Conservation (phyloP, 2,329 filamentous ascomycete species). For the Periconia digitata region DNA sequence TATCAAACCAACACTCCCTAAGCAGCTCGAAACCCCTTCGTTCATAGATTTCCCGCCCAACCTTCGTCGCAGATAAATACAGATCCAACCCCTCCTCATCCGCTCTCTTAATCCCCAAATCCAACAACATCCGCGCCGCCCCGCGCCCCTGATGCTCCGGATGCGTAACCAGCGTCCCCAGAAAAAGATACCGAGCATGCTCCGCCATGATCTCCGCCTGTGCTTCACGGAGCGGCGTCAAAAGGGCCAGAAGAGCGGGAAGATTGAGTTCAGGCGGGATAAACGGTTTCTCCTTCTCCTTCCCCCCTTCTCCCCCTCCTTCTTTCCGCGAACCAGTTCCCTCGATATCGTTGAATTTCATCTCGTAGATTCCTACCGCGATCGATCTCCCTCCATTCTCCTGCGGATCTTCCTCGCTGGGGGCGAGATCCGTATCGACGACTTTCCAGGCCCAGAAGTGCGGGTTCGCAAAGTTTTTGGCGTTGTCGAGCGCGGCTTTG, state of each 20-base stretch:
- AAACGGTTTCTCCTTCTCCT: conserved; percentile 60
- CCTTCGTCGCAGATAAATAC: conserved; percentile 45
- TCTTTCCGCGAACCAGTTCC: neutral
- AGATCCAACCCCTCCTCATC: conserved; percentile 40
- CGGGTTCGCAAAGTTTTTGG: conserved; percentile 21
- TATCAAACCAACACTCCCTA: conserved; percentile 24
- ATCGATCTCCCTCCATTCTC: conserved; percentile 29
- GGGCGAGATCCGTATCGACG: conserved; percentile 28
- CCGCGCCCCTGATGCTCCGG: conserved; percentile 46
- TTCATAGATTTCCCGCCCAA: conserved; percentile 44
- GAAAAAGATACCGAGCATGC: conserved; percentile 25
- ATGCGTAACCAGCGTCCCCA: conserved; percentile 37
- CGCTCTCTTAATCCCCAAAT: conserved; percentile 44
- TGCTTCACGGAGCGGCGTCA: conserved; percentile 25
- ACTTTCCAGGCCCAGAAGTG: conserved; percentile 36
- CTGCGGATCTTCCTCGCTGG: conserved; percentile 22
- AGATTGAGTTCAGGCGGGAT: conserved; percentile 67
- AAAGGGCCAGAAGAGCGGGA: conserved; percentile 27
- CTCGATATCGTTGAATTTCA: neutral
- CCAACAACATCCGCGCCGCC: conserved; percentile 40
- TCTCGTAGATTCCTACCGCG: conserved; percentile 20
- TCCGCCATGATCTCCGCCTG: conserved; percentile 29
- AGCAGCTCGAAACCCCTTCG: conserved; percentile 28
- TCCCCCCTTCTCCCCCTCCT: neutral
- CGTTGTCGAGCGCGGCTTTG: conserved; percentile 24